Evolutionary conservation across 441 rosid genomes (phyloP).

Genomic region (Metrosideros polymorpha): DNA sequence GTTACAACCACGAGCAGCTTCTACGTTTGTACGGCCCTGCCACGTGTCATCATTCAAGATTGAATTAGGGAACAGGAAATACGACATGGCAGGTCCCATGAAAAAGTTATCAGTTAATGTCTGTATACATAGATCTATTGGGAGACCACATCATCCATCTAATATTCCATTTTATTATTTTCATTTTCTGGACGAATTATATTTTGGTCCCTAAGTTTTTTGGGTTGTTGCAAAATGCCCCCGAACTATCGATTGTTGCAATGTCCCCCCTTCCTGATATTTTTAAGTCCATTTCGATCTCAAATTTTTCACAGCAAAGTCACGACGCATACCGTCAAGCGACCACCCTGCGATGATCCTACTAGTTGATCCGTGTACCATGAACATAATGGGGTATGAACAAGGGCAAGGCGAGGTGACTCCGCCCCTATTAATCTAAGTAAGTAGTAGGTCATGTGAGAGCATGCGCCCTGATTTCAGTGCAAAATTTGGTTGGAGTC

Average conservation of each 20-base stretch:
- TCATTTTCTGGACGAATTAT: not conserved
- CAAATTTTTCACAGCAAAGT: not conserved
- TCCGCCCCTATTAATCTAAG: not conserved
- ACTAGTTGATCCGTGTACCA: not conserved
- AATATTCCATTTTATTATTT: not conserved
- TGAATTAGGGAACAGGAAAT: not conserved
- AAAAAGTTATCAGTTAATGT: not conserved
- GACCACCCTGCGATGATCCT: not conserved
- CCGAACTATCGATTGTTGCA: not conserved
- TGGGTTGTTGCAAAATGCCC: not conserved
- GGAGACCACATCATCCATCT: not conserved
- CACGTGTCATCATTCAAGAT: not conserved
- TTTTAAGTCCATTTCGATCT: not conserved
- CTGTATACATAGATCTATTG: not conserved
- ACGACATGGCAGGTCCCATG: not conserved
- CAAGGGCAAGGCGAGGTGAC: not conserved
- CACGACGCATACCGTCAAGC: not conserved
- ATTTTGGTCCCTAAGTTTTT: not conserved
- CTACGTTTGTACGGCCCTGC: not conserved
- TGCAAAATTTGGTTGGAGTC: not conserved
- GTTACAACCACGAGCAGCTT: not conserved
- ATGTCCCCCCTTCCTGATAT: not conserved
- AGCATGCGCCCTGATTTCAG: not conserved
- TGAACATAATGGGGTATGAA: not conserved
- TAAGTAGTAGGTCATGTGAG: not conserved